Base-by-base conservation (phyloP, 805 yeast genomes). In the Pichia scutulata region DNA sequence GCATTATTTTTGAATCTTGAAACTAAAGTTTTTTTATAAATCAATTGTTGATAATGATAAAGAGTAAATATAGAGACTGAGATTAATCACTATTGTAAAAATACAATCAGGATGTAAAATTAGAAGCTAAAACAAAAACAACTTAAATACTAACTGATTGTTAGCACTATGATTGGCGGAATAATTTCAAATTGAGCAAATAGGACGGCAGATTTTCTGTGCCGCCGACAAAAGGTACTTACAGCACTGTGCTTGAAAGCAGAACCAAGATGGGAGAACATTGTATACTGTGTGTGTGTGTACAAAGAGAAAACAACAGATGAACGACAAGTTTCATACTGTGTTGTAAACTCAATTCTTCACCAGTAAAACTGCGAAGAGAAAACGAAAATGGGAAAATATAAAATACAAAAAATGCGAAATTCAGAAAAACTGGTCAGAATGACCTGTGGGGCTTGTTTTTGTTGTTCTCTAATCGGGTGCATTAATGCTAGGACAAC, bases 181-280 rank as follows among this genome's bases (percentile, higher is more conserved):
- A 28, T 6, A 13, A 28, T 28, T 12, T 28, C 12, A 13, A 28
- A 13, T 28, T 13, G n/a, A 28, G 33, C 14, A 28, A 28, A 28
- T 10, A 13, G 14, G 14, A 3, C 3, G 14, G 2, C 7, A 2
- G 12, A 28, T 10, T 13, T 28, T 12, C 5, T 4, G 12, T 4
- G 7, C n/a, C n/a, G n/a, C n/a, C 7, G 16, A 28, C 33, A 28
- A 13, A 28, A 8, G 12, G 44, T 58, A 65, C 69, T 55, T 65
- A 65, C 69, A 59, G 68, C 65, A 59, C 60, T 62, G 57, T 66
- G 67, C 66, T 65, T 65, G 52, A 66, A 55, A 50, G 69, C 66
- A 53, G 67, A 61, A 53, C 69, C 63, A 57, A 67, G 59, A 55
- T 61, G 69, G 46, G 69, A 60, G 57, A 65, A 67, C 71, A 66